Evolutionary conservation across 2,329 filamentous ascomycete species (phyloP), one percentile per base, ranked within the genome.

Genomic region (Scolecobasidium constrictum): DNA sequence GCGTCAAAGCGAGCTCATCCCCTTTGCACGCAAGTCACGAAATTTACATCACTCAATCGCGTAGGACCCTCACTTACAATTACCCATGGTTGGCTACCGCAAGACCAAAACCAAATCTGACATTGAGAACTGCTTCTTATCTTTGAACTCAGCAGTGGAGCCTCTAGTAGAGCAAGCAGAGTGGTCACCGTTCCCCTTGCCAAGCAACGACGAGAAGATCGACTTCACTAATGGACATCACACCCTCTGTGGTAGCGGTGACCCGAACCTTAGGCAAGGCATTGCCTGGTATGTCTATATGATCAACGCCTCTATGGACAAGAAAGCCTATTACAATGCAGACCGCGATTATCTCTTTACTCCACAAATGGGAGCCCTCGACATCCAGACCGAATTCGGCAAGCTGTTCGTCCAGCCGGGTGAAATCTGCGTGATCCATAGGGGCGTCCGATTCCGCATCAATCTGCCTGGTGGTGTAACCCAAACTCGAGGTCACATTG

Each of bases 241-340:
- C 46, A 69, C 87, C 2, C 45, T 94, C 9, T 85, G 83, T 2
- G 85, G 85, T 3, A 77, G 85, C 0, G 87, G 87, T 13, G 83
- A 92, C 52, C 79, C 85, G 0, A 81, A 81, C 0, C 72, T 82
- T 59, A 94, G 94, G 63, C 69, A 75, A 15, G 87, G 87, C 0
- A 53, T 93, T 35, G 86, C 83, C 18, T 86, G 92, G 46, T 80
- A 83, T 59, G 76, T 92, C 45, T 94, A 85, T 56, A 81, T 83
- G 1, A 84, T 83, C 0, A 84, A 83, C 16, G 79, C 75, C 57
- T 78, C 80, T 55, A 94, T 94, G 87, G 69, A 70, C 39, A 64
- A 70, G n/a, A 73, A 75, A 31, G 85, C 85, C 0, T 93, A 88
- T 59, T 93, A 90, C 68, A 88, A 82, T 3, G 81, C 86, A 0